A percentile compares a stretch with the other conserved stretches of the same genome.
These are phyloP conservation scores for Lyophyllum semitale DNA, from an alignment of 768 basidiomycete genomes.

Conservation along the genomic window DNA sequence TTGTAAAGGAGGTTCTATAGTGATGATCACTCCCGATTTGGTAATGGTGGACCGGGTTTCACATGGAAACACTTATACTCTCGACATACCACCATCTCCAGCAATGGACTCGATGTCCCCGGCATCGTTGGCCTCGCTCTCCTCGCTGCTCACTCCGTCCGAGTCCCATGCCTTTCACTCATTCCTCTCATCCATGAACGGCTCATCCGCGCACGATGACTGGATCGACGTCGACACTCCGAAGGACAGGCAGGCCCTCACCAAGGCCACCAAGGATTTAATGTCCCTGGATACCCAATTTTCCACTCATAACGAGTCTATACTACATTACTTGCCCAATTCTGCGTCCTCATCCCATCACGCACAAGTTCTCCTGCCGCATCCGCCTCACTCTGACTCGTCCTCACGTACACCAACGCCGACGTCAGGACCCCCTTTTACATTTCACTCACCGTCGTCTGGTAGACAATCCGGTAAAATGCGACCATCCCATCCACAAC, in stretches of 20 bases:
- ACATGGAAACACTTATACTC: constrained; percentile 13
- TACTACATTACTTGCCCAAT: constrained; percentile 7
- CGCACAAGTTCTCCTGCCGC: constrained; percentile 6
- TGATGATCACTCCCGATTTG: constrained; percentile 14
- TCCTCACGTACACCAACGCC: constrained; percentile 25
- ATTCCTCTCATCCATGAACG: constrained; percentile 60
- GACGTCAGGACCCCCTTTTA: constrained; percentile 19
- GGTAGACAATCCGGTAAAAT: constrained; percentile 12
- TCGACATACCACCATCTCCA: constrained; percentile 9
- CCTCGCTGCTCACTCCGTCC: constrained; percentile 61
- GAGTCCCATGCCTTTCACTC: constrained; percentile 71
- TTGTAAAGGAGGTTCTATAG: background rate
- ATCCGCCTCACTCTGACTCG: constrained; percentile 18
- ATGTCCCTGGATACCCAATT: constrained; percentile 62
- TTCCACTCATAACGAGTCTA: constrained; percentile 3
- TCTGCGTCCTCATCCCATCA: constrained; percentile 11
- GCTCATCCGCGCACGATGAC: constrained; percentile 39
- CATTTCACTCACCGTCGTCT: constrained; percentile 10
- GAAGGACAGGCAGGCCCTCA: constrained; percentile 63
- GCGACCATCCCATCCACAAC: constrained; percentile 12
- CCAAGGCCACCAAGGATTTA: constrained; percentile 82
- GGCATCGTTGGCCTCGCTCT: constrained; percentile 17
- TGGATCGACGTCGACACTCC: constrained; percentile 46
- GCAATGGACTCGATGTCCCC: constrained; percentile 20
- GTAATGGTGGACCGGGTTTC: constrained; percentile 11